Conservation (phyloP, 441 rosid genomes). For the Viola pubescens region DNA sequence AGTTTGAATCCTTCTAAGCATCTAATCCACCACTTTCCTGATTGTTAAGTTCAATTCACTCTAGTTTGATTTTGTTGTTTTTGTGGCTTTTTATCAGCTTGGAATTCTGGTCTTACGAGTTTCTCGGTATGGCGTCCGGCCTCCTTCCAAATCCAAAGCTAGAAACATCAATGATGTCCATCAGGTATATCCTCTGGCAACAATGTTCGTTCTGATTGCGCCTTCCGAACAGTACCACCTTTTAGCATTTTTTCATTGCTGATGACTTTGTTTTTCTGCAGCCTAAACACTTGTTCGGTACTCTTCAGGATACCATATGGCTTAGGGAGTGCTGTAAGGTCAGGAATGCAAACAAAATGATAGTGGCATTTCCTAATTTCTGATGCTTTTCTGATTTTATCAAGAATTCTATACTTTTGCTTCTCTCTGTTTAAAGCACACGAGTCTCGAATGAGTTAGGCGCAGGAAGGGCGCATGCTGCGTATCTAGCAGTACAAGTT, state of each 20-base stretch:
- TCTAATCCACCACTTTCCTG: not conserved
- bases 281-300: conserved; percentile 36
- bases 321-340: conserved; percentile 46
- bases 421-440: too few species aligned
- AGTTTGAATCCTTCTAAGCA: conserved; percentile 2
- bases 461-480: too few species aligned
- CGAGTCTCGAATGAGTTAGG: too few species aligned
- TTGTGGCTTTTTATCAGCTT: not conserved
- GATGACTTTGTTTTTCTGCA: conserved; percentile 11
- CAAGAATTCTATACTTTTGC: too few species aligned
- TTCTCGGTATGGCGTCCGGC: conserved; percentile 40
- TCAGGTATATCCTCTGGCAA: not conserved
- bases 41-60: conserved; percentile 36
- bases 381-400: too few species aligned
- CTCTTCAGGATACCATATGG: conserved; percentile 38
- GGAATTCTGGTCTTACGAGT: not conserved
- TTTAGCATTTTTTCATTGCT: not conserved
- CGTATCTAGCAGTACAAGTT: too few species aligned
- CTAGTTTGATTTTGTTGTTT: conserved; percentile 7
- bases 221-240: not conserved
- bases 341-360: not conserved
- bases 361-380: not conserved
- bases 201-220: not conserved
- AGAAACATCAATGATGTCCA: conserved; percentile 23
- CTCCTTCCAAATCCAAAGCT: conserved; percentile 49